Evolutionary conservation across 257 asterid species (phyloP), one percentile per base, ranked within the genome.

Genomic region (Plantago ovata): DNA sequence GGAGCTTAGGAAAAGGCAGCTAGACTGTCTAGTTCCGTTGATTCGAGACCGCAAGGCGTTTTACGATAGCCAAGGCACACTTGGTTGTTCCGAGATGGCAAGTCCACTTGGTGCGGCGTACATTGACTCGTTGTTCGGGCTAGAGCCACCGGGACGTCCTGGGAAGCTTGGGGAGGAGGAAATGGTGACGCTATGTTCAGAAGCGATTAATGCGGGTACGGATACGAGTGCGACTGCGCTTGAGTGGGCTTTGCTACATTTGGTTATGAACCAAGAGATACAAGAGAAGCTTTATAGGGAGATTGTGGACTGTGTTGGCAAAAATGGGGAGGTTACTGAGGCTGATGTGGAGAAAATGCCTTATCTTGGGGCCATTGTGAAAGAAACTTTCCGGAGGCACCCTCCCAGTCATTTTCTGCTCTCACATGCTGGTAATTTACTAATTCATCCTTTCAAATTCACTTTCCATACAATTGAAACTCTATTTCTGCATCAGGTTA

Each of bases 21-120:
- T 88, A 9, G 89, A 86, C 1, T 81, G 94, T 23, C 36, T 92
- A 68, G 77, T 82, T 7, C 98, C 98, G 12, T 56, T 92, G 60
- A 61, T 92, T 3, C 72, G 87, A 50, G 71, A 78, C 53, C 55
- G 98, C 14, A 85, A 60, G 76, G 91, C 79, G 1, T 92, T 84
- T 15, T 85, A 77, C 13, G 91, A 92, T 43, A 66, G 80, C 21
- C 76, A 78, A 6, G 95, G 81, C 38, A 51, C 69, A 13, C 51
- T 57, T 10, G 55, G 49, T 19, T 50, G 64, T 16, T 18, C 77
- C 0, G 87, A 85, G 55, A 92, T 92, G 96, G 93, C 93, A 43
- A 92, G 98, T 71, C 93, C 95, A 0, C 59, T 81, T 9, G 98
- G 98, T 9, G 95, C 98, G 1, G 96, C 98, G 1, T 92, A 92